phyloP scores from a whole-genome alignment of 2,329 filamentous ascomycete genomes.

The Geoglossum cookeanum region DNA sequence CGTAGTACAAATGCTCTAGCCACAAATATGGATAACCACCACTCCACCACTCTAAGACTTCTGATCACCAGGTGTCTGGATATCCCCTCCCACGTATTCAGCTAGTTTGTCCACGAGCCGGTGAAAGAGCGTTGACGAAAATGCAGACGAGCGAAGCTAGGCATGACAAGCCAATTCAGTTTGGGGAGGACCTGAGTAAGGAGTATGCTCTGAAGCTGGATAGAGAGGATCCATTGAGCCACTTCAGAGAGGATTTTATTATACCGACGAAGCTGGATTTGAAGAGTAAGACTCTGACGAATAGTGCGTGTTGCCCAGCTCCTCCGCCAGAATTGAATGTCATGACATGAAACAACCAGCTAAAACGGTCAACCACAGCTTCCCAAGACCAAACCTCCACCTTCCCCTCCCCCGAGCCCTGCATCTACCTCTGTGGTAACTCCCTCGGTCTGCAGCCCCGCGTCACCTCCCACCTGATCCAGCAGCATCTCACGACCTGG shows the following conservation, averaged over 20 bases:
- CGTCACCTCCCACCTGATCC: conserved; percentile 42
- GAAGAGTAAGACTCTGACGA: conserved; percentile 37
- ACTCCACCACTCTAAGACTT: background rate
- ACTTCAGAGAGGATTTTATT: conserved; percentile 51
- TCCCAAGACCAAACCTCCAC: conserved; percentile 16
- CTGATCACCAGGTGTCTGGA: background rate
- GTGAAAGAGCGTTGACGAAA: background rate
- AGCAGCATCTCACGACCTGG: conserved; percentile 66
- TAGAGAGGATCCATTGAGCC: conserved; percentile 36
- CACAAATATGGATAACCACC: no score
- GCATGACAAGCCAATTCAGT: background rate
- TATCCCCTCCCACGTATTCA: background rate
- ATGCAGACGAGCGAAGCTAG: background rate
- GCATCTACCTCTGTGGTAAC: conserved; percentile 77
- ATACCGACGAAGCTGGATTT: conserved; percentile 59
- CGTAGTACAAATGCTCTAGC: no score
- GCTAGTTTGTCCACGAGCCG: no score
- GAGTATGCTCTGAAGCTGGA: conserved; percentile 33
- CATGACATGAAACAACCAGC: background rate
- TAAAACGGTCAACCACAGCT: conserved; percentile 12
- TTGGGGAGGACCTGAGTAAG: background rate
- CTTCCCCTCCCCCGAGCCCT: conserved; percentile 19
- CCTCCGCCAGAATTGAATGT: background rate
- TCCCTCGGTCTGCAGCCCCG: conserved; percentile 71
- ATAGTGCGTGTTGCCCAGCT: background rate